A percentile compares a stretch with the other conserved stretches of the same genome.
Evolutionary conservation across 495 filamentous ascomycete species (phyloP).

Genomic region (Cryomyces antarcticus): DNA sequence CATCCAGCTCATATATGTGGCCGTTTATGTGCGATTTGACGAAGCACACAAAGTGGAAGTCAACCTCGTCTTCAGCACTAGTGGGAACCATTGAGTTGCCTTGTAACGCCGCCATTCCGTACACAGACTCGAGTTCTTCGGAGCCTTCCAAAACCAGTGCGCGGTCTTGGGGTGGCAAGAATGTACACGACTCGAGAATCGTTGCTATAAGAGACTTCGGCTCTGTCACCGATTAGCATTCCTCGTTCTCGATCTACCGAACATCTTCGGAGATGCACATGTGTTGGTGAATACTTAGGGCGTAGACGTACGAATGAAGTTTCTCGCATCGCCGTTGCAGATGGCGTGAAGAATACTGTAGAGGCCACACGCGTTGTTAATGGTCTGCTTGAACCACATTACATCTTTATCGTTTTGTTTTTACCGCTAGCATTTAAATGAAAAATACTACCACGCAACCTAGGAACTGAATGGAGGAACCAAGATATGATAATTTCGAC

Average conservation of each 20-base stretch:
- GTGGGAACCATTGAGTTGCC: constrained; percentile 9
- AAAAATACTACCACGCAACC: no score
- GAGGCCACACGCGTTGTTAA: constrained; percentile 20
- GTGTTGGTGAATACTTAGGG: not conserved
- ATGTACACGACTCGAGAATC: not conserved
- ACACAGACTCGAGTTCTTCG: constrained; percentile 10
- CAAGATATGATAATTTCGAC: no score
- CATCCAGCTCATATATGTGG: constrained; percentile 13
- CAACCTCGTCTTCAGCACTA: constrained; percentile 11
- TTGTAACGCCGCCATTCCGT: constrained; percentile 7
- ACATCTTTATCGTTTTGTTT: not conserved
- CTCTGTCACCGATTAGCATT: not conserved
- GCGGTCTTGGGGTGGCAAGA: not conserved
- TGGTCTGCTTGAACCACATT: constrained; percentile 18
- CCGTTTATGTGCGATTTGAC: constrained; percentile 10
- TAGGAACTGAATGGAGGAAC: no score
- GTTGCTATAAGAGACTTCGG: not conserved
- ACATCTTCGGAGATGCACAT: not conserved
- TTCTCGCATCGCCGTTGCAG: constrained; percentile 10
- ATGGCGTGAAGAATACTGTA: constrained; percentile 16
- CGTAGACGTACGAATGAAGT: constrained; percentile 6
- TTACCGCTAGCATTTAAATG: constrained; percentile 11
- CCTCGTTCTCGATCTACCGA: not conserved
- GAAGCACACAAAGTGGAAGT: constrained; percentile 14
- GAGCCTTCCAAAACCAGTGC: constrained; percentile 7